Conservation (phyloP, 139 green algal genomes). For the Microglena sp. region DNA sequence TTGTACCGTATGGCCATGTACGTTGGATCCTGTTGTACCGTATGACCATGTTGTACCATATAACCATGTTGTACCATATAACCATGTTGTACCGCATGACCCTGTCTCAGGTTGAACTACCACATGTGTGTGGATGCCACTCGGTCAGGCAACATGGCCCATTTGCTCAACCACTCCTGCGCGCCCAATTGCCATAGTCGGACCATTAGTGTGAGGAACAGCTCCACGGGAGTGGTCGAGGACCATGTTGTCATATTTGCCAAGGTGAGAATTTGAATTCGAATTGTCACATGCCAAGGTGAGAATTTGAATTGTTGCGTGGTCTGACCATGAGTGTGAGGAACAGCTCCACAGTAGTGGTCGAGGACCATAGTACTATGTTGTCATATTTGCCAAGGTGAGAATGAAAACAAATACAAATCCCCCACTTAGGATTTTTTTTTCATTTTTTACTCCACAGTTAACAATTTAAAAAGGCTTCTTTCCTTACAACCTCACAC, state of each 20-base stretch:
- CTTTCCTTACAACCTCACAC: no score
- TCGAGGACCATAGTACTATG: conserved; percentile 50
- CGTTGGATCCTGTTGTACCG: no score
- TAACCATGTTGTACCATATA: no score
- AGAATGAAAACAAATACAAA: no score
- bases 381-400: conserved; percentile 60
- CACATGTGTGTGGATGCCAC: conserved; percentile 13
- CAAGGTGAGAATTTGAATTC: conserved; percentile 8
- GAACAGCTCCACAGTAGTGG: conserved; percentile 8
- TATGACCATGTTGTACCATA: no score
- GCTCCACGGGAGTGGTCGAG: conserved; percentile 5
- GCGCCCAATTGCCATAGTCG: conserved; percentile 65
- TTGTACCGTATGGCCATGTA: no score
- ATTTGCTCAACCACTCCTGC: conserved; percentile 90
- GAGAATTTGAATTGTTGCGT: no score
- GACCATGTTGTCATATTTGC: conserved; percentile 72
- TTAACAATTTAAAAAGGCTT: no score
- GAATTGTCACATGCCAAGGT: no score
- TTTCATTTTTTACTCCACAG: no score
- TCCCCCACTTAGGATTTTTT: no score
- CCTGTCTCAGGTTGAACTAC: conserved; percentile 7
- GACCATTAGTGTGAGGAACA: conserved; percentile 28
- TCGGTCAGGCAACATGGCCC: conserved; percentile 45
- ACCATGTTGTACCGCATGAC: no score
- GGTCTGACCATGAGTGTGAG: conserved; percentile 40